phyloP scores from a whole-genome alignment of 306 rosid species.

The Clitoria ternatea region DNA sequence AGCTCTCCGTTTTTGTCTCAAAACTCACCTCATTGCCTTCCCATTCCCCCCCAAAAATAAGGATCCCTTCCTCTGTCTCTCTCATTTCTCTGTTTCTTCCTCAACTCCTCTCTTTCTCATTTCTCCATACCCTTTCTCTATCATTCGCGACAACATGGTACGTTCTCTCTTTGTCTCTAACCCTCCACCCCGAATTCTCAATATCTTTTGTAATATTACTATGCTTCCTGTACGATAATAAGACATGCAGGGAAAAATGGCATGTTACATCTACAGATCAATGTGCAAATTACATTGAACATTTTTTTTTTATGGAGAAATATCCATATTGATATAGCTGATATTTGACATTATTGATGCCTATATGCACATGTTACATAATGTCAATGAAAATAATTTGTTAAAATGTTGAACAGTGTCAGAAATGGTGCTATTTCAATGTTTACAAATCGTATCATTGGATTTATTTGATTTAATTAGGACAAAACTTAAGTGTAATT shows the following conservation, averaged over 20 bases:
- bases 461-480: background rate
- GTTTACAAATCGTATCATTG: background rate
- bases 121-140: constrained; percentile 25
- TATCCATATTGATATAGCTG: background rate
- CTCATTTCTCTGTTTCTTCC: constrained; percentile 33
- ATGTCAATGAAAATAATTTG: background rate
- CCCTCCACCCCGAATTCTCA: background rate
- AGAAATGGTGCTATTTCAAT: background rate
- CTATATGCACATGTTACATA: background rate
- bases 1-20: constrained; percentile 54
- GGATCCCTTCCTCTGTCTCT: constrained; percentile 53
- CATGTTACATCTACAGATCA: background rate
- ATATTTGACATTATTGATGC: no score
- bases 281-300: background rate
- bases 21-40: constrained; percentile 30
- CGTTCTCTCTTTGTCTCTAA: constrained; percentile 5
- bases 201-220: background rate
- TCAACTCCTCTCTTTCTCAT: constrained; percentile 38
- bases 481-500: no score
- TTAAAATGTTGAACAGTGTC: background rate
- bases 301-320: background rate
- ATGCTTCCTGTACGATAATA: background rate
- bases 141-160: constrained; percentile 60
- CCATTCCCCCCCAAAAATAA: constrained; percentile 48
- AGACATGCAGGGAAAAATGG: background rate